Evolutionary conservation across 345 rosid species (phyloP).

Genomic region (Lepidium africanum): DNA sequence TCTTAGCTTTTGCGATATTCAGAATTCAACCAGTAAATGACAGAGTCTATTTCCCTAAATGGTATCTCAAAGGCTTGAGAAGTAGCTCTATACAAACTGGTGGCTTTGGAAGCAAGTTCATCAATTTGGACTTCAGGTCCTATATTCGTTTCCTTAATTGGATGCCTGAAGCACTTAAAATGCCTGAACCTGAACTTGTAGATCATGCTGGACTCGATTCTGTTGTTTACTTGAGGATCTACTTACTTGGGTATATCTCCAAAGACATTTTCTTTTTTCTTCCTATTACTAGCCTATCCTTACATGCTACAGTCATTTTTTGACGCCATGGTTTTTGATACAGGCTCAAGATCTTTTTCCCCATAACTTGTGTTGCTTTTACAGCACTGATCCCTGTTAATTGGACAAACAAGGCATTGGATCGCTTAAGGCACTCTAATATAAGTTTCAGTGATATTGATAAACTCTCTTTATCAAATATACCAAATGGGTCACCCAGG

Average conservation of each 20-base stretch:
- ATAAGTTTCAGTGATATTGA: conserved; percentile 60
- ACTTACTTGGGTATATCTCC: conserved; percentile 61
- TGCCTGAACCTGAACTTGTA: conserved; percentile 91
- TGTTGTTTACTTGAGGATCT: conserved; percentile 81
- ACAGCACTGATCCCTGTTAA: conserved; percentile 72
- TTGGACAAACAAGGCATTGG: conserved; percentile 67
- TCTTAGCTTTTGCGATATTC: conserved; percentile 68
- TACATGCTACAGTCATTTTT: no score
- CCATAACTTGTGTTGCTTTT: conserved; percentile 70
- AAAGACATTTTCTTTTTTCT: background rate
- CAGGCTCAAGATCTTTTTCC: conserved; percentile 85
- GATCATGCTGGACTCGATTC: conserved; percentile 93
- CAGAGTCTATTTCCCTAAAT: conserved; percentile 90
- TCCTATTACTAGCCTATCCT: background rate
- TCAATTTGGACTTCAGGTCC: conserved; percentile 70
- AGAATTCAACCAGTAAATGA: conserved; percentile 91
- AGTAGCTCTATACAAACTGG: conserved; percentile 51
- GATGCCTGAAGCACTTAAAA: conserved; percentile 91
- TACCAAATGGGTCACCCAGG: conserved; percentile 74
- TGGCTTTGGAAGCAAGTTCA: conserved; percentile 55
- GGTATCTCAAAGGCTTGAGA: conserved; percentile 85
- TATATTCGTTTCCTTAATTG: conserved; percentile 66
- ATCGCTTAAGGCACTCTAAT: conserved; percentile 26
- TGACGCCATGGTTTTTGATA: conserved; percentile 7
- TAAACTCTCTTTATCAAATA: conserved; percentile 80